phyloP scores from a whole-genome alignment of 2,329 filamentous ascomycete species.

The Fusarium pseudonygamai region DNA sequence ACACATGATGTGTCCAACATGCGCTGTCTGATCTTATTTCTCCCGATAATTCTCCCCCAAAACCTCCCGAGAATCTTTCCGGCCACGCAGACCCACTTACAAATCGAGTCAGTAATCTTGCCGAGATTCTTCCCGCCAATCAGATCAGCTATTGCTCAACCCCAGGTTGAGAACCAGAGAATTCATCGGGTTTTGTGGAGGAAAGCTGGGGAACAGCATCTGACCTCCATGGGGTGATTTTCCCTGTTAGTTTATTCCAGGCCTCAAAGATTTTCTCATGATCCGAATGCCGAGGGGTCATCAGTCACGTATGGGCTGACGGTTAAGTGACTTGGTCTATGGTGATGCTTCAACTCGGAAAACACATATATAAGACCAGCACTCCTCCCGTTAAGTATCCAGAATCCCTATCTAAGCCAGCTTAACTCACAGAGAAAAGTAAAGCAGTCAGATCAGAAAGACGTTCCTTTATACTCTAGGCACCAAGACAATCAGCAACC shows the following conservation, averaged over 20 bases:
- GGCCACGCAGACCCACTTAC: background rate
- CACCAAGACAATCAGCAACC: background rate
- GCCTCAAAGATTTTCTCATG: background rate
- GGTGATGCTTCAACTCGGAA: background rate
- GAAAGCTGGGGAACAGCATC: constrained; percentile 10
- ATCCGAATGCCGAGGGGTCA: background rate
- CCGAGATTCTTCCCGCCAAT: background rate
- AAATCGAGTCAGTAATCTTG: background rate
- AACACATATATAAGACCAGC: constrained; percentile 11
- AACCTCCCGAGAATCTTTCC: constrained; percentile 11
- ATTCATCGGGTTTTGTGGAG: constrained; percentile 10
- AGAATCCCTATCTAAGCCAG: background rate
- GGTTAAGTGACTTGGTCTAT: background rate
- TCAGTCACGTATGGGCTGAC: background rate
- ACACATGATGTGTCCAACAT: constrained; percentile 2
- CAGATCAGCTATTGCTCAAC: background rate
- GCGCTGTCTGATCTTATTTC: background rate
- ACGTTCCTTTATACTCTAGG: background rate
- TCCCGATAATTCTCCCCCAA: background rate
- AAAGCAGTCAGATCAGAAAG: background rate
- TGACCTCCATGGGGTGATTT: constrained; percentile 26
- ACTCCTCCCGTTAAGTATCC: background rate
- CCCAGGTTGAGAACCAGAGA: background rate
- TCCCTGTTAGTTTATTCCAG: background rate
- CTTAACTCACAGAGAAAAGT: background rate